Percentiles rank a stretch among this genome's conserved stretches.
phyloP scores from a whole-genome alignment of 148 eudicot species.

The Vaccinium corymbosum region DNA sequence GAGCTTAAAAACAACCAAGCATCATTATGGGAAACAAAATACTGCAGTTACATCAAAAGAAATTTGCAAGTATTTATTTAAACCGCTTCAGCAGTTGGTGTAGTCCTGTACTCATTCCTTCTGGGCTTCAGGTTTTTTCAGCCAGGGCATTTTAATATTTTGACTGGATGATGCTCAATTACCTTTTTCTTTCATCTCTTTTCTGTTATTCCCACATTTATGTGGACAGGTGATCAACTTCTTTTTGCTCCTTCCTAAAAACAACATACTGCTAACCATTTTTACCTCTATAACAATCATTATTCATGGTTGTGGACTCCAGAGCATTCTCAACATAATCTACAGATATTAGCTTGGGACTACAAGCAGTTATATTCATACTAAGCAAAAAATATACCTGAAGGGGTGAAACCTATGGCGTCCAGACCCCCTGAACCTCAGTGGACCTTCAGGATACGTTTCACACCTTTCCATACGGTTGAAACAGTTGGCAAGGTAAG shows the following conservation, averaged over 20 bases:
- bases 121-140: background rate
- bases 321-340: background rate
- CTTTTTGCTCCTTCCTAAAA: background rate
- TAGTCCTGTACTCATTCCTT: background rate
- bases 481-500: constrained; percentile 40
- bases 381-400: constrained; percentile 15
- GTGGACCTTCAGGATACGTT: constrained; percentile 33
- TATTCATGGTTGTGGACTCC: no score
- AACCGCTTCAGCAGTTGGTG: background rate
- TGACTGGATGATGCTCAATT: background rate
- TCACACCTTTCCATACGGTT: constrained; percentile 32
- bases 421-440: constrained; percentile 27
- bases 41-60: background rate
- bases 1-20: background rate
- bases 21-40: background rate
- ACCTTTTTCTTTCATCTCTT: background rate
- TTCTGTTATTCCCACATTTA: background rate
- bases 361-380: background rate
- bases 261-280: background rate
- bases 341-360: background rate
- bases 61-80: background rate
- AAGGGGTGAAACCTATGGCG: constrained; percentile 29
- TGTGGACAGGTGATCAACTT: background rate
- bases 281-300: background rate
- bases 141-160: background rate